Evolutionary conservation across 495 filamentous ascomycete genomes (phyloP).

Genomic region (Podospora conica): DNA sequence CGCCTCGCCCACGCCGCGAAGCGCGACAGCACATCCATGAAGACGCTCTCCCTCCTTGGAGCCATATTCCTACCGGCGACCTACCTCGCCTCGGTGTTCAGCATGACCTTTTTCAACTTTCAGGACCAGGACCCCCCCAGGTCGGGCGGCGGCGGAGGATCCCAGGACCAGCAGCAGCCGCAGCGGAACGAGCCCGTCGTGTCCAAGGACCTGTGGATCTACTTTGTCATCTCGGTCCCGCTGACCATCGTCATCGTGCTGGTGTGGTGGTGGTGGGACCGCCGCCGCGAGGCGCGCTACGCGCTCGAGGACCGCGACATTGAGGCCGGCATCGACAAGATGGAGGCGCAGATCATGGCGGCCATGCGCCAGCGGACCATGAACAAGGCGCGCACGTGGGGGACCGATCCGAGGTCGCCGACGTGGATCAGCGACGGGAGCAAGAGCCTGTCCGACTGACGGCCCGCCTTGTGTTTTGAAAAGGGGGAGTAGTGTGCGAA

Average conservation of each 20-base stretch:
- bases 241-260: slow-evolving; percentile 42
- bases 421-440: slow-evolving; percentile 6
- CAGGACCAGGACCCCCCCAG: slow-evolving; percentile 21
- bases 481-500: background rate
- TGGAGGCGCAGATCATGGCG: slow-evolving; percentile 49
- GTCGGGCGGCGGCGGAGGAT: background rate
- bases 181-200: slow-evolving; percentile 20
- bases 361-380: slow-evolving; percentile 49
- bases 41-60: slow-evolving; percentile 49
- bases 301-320: slow-evolving; percentile 42
- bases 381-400: slow-evolving; percentile 46
- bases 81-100: slow-evolving; percentile 48
- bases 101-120: slow-evolving; percentile 55
- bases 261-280: slow-evolving; percentile 44
- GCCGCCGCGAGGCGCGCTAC: slow-evolving; percentile 38
- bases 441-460: background rate
- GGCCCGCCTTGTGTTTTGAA: background rate
- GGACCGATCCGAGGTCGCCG: slow-evolving; percentile 10
- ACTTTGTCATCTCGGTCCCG: slow-evolving; percentile 49
- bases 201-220: slow-evolving; percentile 46
- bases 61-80: slow-evolving; percentile 52
- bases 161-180: slow-evolving; percentile 3
- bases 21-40: slow-evolving; percentile 51
- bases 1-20: slow-evolving; percentile 51
- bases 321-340: slow-evolving; percentile 46